Percentiles rank a stretch among this genome's conserved stretches.
These are phyloP conservation scores for Fusarium beomiforme DNA, from an alignment of 2,329 filamentous ascomycete species.

Conservation along the genomic window DNA sequence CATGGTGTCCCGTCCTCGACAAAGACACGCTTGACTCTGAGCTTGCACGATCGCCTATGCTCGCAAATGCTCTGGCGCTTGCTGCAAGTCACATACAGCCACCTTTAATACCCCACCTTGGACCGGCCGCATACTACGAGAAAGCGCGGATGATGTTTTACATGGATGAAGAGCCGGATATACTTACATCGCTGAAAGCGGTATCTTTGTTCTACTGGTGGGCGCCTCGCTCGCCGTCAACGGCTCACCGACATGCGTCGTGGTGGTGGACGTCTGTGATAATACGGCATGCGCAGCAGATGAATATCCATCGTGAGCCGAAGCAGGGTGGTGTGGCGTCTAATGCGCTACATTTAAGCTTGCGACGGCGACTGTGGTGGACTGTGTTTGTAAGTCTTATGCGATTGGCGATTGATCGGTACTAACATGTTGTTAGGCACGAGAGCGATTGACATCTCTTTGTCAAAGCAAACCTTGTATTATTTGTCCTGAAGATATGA, in stretches of 20 bases:
- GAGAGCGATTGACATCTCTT: conserved; percentile 48
- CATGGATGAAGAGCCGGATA: conserved; percentile 51
- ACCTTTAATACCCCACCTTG: conserved; percentile 52
- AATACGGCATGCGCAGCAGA: conserved; percentile 56
- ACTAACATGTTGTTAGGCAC: conserved; percentile 11
- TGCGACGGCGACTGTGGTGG: conserved; percentile 35
- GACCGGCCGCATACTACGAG: conserved; percentile 52
- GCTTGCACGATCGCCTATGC: conserved; percentile 47
- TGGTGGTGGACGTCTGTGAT: conserved; percentile 59
- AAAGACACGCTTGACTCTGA: conserved; percentile 45
- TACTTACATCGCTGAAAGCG: conserved; percentile 49
- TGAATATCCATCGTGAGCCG: conserved; percentile 55
- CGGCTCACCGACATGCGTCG: conserved; percentile 51
- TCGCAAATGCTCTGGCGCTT: conserved; percentile 52
- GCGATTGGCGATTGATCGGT: accelerated
- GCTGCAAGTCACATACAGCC: conserved; percentile 55
- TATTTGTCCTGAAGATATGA: conserved; percentile 55
- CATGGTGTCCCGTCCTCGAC: conserved; percentile 55
- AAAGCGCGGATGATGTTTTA: conserved; percentile 53
- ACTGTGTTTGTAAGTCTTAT: conserved; percentile 27
- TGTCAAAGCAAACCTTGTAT: conserved; percentile 56
- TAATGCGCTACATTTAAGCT: conserved; percentile 1
- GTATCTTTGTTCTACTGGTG: conserved; percentile 57
- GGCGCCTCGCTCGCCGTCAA: conserved; percentile 51
- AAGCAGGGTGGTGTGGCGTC: conserved; percentile 10